These are phyloP conservation scores for Davidsoniella neocaledoniae DNA, from an alignment of 2,329 filamentous ascomycete species.

Conservation along the genomic window DNA sequence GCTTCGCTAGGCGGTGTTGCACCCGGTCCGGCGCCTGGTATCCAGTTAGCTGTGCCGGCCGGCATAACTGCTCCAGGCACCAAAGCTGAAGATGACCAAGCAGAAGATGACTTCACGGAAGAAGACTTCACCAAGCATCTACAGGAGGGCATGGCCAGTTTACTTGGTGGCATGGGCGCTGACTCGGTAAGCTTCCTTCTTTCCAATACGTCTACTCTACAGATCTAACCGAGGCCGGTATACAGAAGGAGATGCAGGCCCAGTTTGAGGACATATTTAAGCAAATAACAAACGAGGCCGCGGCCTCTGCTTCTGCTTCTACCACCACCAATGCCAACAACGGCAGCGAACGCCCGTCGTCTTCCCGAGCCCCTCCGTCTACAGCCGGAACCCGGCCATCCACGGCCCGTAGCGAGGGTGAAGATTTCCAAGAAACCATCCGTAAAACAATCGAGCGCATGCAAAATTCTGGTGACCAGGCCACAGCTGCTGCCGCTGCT, in stretches of 20 bases:
- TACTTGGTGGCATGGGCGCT: conserved; percentile 10
- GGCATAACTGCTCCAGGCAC: neutral
- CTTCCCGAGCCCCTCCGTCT: conserved; percentile 15
- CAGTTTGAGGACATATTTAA: conserved; percentile 68
- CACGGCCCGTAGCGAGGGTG: conserved; percentile 24
- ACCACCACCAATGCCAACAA: conserved; percentile 15
- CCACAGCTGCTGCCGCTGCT: conserved; percentile 58
- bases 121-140: conserved; percentile 12
- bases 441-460: conserved; percentile 90
- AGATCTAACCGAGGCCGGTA: neutral
- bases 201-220: neutral
- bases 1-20: conserved; percentile 14
- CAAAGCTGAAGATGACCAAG: neutral
- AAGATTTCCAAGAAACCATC: conserved; percentile 85
- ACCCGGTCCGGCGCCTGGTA: neutral
- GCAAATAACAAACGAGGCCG: conserved; percentile 33
- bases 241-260: conserved; percentile 38
- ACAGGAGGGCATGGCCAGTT: conserved; percentile 10
- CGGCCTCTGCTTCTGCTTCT: conserved; percentile 18
- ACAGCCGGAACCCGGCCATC: conserved; percentile 23
- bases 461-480: conserved; percentile 73
- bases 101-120: conserved; percentile 11
- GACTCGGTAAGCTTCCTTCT: conserved; percentile 8
- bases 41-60: conserved; percentile 23
- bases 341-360: conserved; percentile 3